phyloP scores from a whole-genome alignment of 2,329 filamentous ascomycete species.

The Ramichloridium luteum region DNA sequence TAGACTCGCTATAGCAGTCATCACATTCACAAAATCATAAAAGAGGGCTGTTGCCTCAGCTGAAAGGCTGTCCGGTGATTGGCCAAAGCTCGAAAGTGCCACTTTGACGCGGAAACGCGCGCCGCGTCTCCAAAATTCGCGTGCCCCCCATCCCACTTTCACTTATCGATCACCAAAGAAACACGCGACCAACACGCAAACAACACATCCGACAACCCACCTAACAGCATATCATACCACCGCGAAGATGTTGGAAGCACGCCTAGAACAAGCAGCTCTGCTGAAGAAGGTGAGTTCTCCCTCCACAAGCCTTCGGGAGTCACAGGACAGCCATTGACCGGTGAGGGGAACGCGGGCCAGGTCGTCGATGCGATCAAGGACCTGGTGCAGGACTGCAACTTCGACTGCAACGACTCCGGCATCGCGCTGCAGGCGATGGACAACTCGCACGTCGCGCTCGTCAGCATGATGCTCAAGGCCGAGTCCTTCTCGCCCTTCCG shows the following conservation, averaged over 20 bases:
- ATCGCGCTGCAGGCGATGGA: slow-evolving; percentile 99
- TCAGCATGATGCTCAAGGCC: slow-evolving; percentile 96
- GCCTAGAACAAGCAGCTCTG: slow-evolving; percentile 82
- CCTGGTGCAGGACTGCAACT: slow-evolving; percentile 98
- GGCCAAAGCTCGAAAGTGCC: too few relatives aligned
- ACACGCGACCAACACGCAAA: too few relatives aligned
- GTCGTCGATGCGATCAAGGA: slow-evolving; percentile 99
- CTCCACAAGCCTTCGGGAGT: background rate
- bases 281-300: slow-evolving; percentile 68
- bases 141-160: slow-evolving; percentile 1
- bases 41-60: too few relatives aligned
- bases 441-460: slow-evolving; percentile 97
- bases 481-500: slow-evolving; percentile 91
- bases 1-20: too few relatives aligned
- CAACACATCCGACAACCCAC: background rate
- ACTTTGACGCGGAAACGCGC: background rate
- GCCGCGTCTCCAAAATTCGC: slow-evolving; percentile 1
- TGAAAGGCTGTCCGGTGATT: slow-evolving; percentile 12
- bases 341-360: too few relatives aligned
- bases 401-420: slow-evolving; percentile 99
- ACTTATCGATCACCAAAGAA: too few relatives aligned
- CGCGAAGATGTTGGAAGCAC: slow-evolving; percentile 81
- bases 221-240: too few relatives aligned
- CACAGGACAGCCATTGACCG: slow-evolving; percentile 13
- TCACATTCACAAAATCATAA: too few relatives aligned